Base-by-base conservation (phyloP, 2,329 filamentous ascomycete species). In the Cytospora paraplurivora region DNA sequence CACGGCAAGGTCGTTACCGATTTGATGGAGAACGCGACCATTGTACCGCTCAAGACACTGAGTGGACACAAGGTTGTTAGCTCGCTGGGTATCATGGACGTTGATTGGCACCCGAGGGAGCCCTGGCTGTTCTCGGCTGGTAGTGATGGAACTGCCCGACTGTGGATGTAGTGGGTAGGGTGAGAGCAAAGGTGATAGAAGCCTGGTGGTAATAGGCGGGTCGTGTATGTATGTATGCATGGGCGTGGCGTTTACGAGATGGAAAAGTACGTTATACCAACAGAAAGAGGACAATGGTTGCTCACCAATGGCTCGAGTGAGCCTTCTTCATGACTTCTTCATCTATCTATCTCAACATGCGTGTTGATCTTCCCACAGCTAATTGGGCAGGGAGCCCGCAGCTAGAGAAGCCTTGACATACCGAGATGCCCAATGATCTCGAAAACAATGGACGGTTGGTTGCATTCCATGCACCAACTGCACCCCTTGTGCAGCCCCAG, bases 1-100 rank as follows among this genome's bases (percentile, higher is more conserved):
- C 94, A 98, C 75, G 94, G 93, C 62, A 96, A 94, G 77, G 94
- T 98, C 34, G 93, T 96, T 35, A 92, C 88, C 66, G 95, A 99
- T 75, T 82, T 97, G 74, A 92, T 99, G 86, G 93, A 96, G 80
- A 97, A 97, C 72, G 93, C 95, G 7, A 96, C 90, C 15, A 97
- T 99, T 72, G 95, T 98, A 58, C 95, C 95, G 10, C 84, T 99
- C 67, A 99, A 98, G 83, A 92, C 96, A 72, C 83, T 99, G 56
- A 89, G 86, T 72, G 95, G 95, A 1, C 95, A 99, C 78, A 91
- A 89, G 77, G 88, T 98, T 3, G 89, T 90, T 72, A 90, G 86
- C 72, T 89, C 93, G 69, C 78, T 99, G 63, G 95, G 95, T 68
- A 93, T 98, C 17, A 83, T 98, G 81, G 94, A 97, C 75, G 80